These are phyloP conservation scores for Suillus subluteus DNA, from an alignment of 768 basidiomycete species.

Conservation along the genomic window DNA sequence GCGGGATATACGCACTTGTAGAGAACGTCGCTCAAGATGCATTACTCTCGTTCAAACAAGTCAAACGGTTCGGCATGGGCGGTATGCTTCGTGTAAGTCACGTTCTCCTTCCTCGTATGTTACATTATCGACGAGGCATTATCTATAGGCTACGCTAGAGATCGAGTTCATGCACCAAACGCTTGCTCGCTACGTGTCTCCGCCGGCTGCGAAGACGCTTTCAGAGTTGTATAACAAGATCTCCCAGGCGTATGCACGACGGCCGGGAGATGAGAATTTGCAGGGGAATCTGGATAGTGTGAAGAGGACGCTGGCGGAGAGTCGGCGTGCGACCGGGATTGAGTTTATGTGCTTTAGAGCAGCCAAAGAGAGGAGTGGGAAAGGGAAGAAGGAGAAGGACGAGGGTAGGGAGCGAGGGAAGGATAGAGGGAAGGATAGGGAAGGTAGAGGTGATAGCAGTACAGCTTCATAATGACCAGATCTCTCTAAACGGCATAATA, in stretches of 20 bases:
- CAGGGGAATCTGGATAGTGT: conserved; percentile 89
- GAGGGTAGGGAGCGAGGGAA: conserved; percentile 13
- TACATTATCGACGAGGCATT: not conserved
- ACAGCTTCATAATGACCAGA: not conserved
- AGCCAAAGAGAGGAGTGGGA: conserved; percentile 49
- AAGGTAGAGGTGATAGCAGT: conserved; percentile 10
- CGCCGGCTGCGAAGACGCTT: conserved; percentile 78
- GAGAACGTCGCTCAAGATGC: conserved; percentile 85
- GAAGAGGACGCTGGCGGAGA: conserved; percentile 87
- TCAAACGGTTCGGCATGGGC: conserved; percentile 94
- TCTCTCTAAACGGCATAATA: too few species aligned
- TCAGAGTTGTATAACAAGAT: conserved; percentile 94
- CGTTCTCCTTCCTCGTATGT: not conserved
- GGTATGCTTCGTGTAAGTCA: conserved; percentile 91
- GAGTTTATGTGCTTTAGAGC: conserved; percentile 94
- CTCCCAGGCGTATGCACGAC: conserved; percentile 87
- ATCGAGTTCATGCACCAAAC: conserved; percentile 99
- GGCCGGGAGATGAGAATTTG: conserved; percentile 84
- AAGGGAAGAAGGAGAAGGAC: not conserved
- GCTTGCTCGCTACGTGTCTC: conserved; percentile 84
- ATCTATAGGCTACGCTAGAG: conserved; percentile 89
- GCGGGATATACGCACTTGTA: conserved; percentile 80
- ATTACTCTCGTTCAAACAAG: conserved; percentile 82
- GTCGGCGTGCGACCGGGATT: conserved; percentile 87
- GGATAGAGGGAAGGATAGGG: conserved; percentile 17